phyloP scores from a whole-genome alignment of 2,329 filamentous ascomycete genomes.

The Penicillium sp. region DNA sequence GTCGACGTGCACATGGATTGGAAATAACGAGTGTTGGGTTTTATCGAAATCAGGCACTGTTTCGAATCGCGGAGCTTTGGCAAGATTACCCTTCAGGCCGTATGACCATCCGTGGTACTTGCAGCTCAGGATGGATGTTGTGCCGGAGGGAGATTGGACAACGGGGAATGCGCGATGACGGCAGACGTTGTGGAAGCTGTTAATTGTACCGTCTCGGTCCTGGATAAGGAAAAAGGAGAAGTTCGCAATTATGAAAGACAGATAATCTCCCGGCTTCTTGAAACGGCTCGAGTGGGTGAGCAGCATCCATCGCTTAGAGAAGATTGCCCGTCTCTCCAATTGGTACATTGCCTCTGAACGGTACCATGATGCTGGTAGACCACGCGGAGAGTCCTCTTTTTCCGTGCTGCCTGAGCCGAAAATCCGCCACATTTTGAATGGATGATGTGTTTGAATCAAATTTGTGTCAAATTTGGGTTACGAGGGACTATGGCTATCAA shows the following conservation, averaged over 20 bases:
- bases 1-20: constrained; percentile 23
- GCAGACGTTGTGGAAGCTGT: constrained; percentile 28
- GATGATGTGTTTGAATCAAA: not conserved
- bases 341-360: constrained; percentile 28
- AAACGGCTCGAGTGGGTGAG: constrained; percentile 25
- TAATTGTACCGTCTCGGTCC: constrained; percentile 17
- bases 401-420: not conserved
- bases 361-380: constrained; percentile 29
- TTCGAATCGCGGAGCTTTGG: constrained; percentile 28
- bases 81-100: constrained; percentile 24
- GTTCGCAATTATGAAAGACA: constrained; percentile 19
- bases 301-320: constrained; percentile 28
- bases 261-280: constrained; percentile 24
- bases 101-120: constrained; percentile 32
- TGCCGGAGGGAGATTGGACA: constrained; percentile 17
- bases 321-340: constrained; percentile 29
- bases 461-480: not conserved
- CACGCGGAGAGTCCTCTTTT: constrained; percentile 11
- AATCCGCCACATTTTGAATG: constrained; percentile 16
- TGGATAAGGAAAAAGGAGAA: constrained; percentile 17
- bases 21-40: constrained; percentile 18
- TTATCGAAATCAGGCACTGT: constrained; percentile 22
- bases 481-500: no score
- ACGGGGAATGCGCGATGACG: constrained; percentile 26
- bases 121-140: constrained; percentile 21